phyloP scores from a whole-genome alignment of 1,284 basidiomycete genomes.

The Porogramme epimiltina region DNA sequence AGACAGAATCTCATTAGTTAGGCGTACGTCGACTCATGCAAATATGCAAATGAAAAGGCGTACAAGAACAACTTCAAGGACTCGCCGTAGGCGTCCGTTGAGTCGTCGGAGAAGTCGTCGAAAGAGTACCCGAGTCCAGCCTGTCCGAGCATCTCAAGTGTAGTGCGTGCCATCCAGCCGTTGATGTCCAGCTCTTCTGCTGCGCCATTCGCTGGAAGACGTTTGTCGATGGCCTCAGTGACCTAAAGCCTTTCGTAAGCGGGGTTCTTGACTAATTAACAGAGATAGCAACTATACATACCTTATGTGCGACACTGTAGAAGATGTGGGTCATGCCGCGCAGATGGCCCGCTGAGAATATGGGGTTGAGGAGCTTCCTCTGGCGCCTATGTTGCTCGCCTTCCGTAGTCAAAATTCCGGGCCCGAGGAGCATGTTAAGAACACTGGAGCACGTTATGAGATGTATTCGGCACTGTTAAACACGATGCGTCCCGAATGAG shows the following conservation, averaged over 20 bases:
- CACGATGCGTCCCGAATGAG: no score
- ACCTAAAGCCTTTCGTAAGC: no score
- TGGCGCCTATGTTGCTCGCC: conserved; percentile 13
- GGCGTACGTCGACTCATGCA: neutral
- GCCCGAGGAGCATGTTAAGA: conserved; percentile 7
- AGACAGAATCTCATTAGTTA: neutral
- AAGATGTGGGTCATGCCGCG: conserved; percentile 13
- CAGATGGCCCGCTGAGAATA: conserved; percentile 14
- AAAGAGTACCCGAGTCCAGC: conserved; percentile 39
- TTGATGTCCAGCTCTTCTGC: conserved; percentile 30
- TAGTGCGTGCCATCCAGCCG: conserved; percentile 34
- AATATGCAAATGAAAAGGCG: neutral
- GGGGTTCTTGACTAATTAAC: neutral
- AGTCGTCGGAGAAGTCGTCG: conserved; percentile 27
- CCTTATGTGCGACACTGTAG: conserved; percentile 9
- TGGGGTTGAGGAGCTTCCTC: conserved; percentile 15
- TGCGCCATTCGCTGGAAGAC: neutral
- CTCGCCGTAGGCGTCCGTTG: conserved; percentile 24
- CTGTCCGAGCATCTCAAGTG: conserved; percentile 39
- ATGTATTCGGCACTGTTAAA: neutral
- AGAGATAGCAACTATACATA: neutral
- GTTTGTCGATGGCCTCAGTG: conserved; percentile 17
- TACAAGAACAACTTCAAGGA: conserved; percentile 34
- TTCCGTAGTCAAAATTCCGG: conserved; percentile 5
- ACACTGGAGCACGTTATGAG: neutral